Evolutionary conservation across 148 eudicot genomes (phyloP).

Genomic region (Polygonum aviculare): DNA sequence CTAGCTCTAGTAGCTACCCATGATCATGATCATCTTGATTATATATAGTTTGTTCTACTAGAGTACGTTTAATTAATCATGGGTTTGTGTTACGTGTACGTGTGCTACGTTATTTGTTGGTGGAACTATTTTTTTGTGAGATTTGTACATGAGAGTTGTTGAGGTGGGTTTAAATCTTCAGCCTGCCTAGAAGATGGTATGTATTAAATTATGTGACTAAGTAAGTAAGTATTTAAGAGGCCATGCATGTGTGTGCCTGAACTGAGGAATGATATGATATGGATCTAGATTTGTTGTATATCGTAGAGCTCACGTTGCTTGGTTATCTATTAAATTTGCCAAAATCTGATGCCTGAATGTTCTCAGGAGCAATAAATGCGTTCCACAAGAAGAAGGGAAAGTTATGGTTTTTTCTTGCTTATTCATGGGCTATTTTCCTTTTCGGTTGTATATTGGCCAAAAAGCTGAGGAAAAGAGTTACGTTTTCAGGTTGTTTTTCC

Average conservation of each 20-base stretch:
- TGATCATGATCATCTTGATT: no score
- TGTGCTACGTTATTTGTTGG: background rate
- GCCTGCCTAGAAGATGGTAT: no score
- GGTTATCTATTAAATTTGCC: background rate
- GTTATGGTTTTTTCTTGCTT: background rate
- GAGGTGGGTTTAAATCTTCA: background rate
- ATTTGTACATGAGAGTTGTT: background rate
- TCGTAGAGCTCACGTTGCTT: constrained; percentile 6
- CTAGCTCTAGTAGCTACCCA: no score
- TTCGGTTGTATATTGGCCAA: constrained; percentile 8
- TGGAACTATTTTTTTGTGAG: background rate
- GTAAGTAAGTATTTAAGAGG: background rate
- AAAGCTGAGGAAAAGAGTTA: constrained; percentile 3
- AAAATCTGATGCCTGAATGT: constrained; percentile 7
- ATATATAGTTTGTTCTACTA: no score
- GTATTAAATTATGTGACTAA: background rate
- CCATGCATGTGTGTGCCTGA: background rate
- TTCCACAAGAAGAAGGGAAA: background rate
- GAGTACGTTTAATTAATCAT: no score
- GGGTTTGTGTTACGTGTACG: background rate
- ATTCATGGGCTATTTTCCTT: constrained; percentile 6
- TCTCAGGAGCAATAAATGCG: background rate
- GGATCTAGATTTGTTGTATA: background rate
- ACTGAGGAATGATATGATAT: background rate
- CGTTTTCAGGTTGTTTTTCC: constrained; percentile 9